These are phyloP conservation scores for Ochetophila trinervis DNA, from an alignment of 306 rosid genomes.

Conservation along the genomic window DNA sequence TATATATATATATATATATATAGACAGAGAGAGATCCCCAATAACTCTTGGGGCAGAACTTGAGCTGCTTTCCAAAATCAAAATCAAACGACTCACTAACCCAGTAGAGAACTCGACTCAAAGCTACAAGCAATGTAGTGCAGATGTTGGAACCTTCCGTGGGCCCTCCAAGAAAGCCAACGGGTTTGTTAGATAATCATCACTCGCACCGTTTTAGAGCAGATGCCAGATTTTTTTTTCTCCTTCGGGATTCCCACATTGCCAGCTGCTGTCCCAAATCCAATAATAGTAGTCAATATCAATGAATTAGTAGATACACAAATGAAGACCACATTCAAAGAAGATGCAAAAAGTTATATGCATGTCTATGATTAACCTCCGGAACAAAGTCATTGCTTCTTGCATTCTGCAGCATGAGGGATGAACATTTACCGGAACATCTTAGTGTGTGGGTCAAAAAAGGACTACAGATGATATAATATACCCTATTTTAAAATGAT, in stretches of 20 bases:
- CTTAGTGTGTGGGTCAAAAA: too few relatives aligned
- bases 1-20: too few relatives aligned
- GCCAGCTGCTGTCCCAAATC: constrained; percentile 79
- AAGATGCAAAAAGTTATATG: not conserved
- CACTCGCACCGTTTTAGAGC: constrained; percentile 93
- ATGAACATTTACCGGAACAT: too few relatives aligned
- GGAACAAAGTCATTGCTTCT: too few relatives aligned
- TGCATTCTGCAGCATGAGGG: too few relatives aligned
- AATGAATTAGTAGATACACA: not conserved
- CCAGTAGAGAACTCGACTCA: not conserved
- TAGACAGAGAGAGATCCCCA: constrained; percentile 12
- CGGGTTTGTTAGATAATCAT: constrained; percentile 61
- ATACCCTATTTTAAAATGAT: too few relatives aligned
- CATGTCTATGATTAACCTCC: too few relatives aligned
- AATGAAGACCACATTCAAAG: not conserved
- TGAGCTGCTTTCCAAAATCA: constrained; percentile 40
- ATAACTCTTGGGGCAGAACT: constrained; percentile 26
- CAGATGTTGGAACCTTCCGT: constrained; percentile 46
- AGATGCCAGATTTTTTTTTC: constrained; percentile 78
- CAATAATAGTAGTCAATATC: not conserved
- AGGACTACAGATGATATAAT: too few relatives aligned
- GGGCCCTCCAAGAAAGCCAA: constrained; percentile 45
- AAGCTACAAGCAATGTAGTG: constrained; percentile 43
- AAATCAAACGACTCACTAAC: constrained; percentile 22
- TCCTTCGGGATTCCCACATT: constrained; percentile 93